phyloP scores from a whole-genome alignment of 2,329 filamentous ascomycete species.

The Colletotrichum ledebouriae region DNA sequence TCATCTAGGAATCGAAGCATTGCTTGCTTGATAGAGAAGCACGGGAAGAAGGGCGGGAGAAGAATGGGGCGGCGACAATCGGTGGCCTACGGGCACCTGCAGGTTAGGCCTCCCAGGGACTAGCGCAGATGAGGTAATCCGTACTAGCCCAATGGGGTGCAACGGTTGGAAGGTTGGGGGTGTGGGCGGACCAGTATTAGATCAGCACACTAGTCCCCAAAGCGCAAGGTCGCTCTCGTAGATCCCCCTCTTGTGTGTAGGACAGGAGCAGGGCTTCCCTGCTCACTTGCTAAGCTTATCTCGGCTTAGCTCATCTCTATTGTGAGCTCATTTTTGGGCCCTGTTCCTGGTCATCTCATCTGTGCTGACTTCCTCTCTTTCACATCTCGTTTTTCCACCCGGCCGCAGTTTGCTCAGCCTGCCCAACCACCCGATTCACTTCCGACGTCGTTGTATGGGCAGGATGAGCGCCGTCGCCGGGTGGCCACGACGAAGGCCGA shows the following conservation, averaged over 20 bases:
- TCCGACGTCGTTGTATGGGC: background rate
- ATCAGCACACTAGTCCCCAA: conserved; percentile 9
- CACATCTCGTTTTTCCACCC: background rate
- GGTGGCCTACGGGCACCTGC: background rate
- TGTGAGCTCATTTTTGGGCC: conserved; percentile 19
- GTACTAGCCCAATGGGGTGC: background rate
- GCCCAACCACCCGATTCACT: background rate
- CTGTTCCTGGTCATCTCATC: conserved; percentile 32
- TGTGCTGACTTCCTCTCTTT: conserved; percentile 31
- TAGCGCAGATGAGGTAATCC: conserved; percentile 27
- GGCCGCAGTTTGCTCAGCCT: conserved; percentile 13
- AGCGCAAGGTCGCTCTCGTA: background rate
- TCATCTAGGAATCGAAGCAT: background rate
- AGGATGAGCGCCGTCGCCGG: background rate
- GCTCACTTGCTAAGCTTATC: conserved; percentile 16
- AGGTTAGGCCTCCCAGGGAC: background rate
- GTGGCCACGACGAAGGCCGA: background rate
- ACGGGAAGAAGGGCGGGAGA: conserved; percentile 11
- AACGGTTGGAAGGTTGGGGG: background rate
- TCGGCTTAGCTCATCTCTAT: conserved; percentile 23
- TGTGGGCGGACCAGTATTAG: conserved; percentile 11
- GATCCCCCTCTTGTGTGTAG: conserved; percentile 25
- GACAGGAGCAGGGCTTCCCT: conserved; percentile 20
- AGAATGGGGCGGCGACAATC: conserved; percentile 5
- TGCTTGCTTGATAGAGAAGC: background rate